Percentiles rank a stretch among this genome's conserved stretches.
Conservation (phyloP, 345 rosid species). For the Durio zibethinus region DNA sequence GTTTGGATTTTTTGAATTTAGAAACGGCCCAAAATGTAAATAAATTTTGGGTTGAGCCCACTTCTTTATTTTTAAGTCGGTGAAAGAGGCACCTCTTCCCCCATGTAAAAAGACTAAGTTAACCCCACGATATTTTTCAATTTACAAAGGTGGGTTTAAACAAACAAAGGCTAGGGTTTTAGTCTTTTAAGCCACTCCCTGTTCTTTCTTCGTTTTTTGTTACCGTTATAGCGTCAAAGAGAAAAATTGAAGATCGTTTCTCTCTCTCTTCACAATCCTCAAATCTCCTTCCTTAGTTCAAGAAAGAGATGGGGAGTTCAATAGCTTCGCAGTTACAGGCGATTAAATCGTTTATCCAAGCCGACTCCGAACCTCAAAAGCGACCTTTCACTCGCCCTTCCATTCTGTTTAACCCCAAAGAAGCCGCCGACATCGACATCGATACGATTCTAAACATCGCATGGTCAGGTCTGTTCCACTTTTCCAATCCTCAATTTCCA, state of each 20-base stretch:
- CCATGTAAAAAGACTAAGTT: not conserved
- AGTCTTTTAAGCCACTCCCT: not conserved
- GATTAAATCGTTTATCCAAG: slow-evolving; percentile 46
- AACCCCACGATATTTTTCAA: not conserved
- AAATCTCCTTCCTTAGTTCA: not conserved
- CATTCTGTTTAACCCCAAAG: slow-evolving; percentile 47
- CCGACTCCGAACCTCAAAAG: slow-evolving; percentile 49
- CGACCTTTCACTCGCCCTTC: slow-evolving; percentile 63
- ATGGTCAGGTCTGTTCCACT: slow-evolving; percentile 40
- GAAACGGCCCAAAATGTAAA: not conserved
- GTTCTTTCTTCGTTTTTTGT: not conserved
- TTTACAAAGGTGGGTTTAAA: not conserved
- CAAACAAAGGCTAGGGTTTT: slow-evolving; percentile 7
- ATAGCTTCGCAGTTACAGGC: slow-evolving; percentile 67
- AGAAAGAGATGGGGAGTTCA: slow-evolving; percentile 46
- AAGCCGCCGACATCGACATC: slow-evolving; percentile 73
- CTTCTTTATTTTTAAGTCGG: too few species aligned
- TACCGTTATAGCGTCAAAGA: not conserved
- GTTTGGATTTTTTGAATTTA: not conserved
- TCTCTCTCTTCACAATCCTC: not conserved
- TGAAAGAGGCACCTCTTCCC: too few species aligned
- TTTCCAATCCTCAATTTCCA: not conserved
- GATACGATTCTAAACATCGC: slow-evolving; percentile 61
- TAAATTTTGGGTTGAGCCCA: not conserved
- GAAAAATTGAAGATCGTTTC: not conserved